Evolutionary conservation across 1,139 yeast species (phyloP), one percentile per base, ranked within the genome.

Genomic region (Magnusiomyces sp.): DNA sequence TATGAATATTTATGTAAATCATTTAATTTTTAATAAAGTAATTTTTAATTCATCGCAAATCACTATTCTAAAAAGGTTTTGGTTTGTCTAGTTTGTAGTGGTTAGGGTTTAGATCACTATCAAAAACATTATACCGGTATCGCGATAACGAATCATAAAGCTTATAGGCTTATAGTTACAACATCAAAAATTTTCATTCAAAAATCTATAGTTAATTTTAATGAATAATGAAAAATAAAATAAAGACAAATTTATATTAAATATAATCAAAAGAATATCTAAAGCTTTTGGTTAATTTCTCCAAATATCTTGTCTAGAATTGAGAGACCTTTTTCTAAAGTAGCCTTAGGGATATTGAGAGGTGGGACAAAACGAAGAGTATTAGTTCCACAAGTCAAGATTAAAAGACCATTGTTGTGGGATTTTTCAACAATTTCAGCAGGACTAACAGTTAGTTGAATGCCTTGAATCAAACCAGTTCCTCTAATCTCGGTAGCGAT

Each of bases 281-380:
- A 14, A 34, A 20, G 20, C 17, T 47, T 51, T 11, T 44, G 20
- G 34, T 48, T 42, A 29, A 49, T 49, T 7, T 43, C 40, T n/a
- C 23, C 43, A 34, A 51, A 38, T n/a, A 51, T 44, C 7, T 34
- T 46, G 16, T 36, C 32, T 11, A 49, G 17, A 32, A 43, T 45
- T 10, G 29, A 74, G 51, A 90, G 68, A 23, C 97, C 98, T 57
- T 79, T 77, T 40, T 73, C 73, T 47, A 88, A 79, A 43, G 76
- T 77, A 29, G 79, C 81, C 50, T 82, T 79, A 32, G 81, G 83
- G 55, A 89, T 88, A 59, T 85, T 89, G 64, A 92, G 75, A 2
- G 98, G 95, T 20, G 98, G 98, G 20, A 92, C 94, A 54, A 92
- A 74, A 68, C 98, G 79, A 47, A 92, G 71, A 5, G 94, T 92